Evolutionary conservation across 306 rosid genomes (phyloP).

Genomic region (Lupinus albus): DNA sequence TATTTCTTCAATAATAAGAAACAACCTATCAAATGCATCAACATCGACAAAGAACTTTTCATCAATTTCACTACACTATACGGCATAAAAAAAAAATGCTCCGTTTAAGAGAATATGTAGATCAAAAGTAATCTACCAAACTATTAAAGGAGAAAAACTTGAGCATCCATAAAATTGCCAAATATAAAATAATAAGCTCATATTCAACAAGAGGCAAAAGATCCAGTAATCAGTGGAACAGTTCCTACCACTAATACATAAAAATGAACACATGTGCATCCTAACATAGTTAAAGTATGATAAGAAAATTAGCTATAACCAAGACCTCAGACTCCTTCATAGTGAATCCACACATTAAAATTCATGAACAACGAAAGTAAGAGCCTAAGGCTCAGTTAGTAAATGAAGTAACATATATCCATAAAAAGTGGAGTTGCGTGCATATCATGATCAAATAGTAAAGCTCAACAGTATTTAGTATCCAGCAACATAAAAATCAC

Average conservation of each 20-base stretch:
- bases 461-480: conserved; percentile 22
- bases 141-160: conserved; percentile 19
- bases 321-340: conserved; percentile 9
- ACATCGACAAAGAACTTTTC: conserved; percentile 34
- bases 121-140: conserved; percentile 21
- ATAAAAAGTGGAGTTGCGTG: conserved; percentile 43
- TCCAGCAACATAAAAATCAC: conserved; percentile 30
- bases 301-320: conserved; percentile 25
- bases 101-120: conserved; percentile 1
- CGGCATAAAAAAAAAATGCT: conserved; percentile 7
- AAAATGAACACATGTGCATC: not conserved
- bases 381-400: conserved; percentile 32
- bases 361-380: conserved; percentile 36
- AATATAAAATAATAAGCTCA: conserved; percentile 5
- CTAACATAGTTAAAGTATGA: not conserved
- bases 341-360: conserved; percentile 12
- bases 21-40: conserved; percentile 43
- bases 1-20: conserved; percentile 27
- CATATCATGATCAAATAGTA: conserved; percentile 46
- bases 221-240: conserved; percentile 41
- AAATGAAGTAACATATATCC: conserved; percentile 29
- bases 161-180: conserved; percentile 24
- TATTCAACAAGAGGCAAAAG: conserved; percentile 29
- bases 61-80: conserved; percentile 26
- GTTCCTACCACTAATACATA: conserved; percentile 8